Conservation (phyloP, 805 yeast genomes). For the Candida silvicultrix region DNA sequence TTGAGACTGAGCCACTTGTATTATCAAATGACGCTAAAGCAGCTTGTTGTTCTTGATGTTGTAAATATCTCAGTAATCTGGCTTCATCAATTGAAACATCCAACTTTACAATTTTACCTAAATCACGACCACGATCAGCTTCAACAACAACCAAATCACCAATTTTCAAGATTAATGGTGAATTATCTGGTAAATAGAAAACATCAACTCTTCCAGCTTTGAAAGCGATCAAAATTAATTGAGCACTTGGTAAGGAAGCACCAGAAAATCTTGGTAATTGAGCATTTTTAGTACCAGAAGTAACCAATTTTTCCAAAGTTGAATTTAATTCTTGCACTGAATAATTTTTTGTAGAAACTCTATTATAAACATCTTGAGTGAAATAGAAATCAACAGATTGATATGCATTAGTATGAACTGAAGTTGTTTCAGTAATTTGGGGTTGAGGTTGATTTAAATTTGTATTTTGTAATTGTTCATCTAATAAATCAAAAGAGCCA, state of each 20-base stretch:
- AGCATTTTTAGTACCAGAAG: not conserved
- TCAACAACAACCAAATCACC: constrained; percentile 73
- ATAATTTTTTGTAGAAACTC: constrained; percentile 15
- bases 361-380: constrained; percentile 16
- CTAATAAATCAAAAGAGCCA: not conserved
- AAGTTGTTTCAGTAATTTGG: constrained; percentile 13
- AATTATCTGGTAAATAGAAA: constrained; percentile 46
- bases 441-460: not conserved
- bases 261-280: constrained; percentile 3
- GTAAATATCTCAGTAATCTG: constrained; percentile 63
- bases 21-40: constrained; percentile 28
- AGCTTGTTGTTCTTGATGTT: constrained; percentile 65
- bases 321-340: constrained; percentile 8
- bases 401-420: constrained; percentile 12
- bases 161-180: constrained; percentile 33
- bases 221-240: constrained; percentile 62
- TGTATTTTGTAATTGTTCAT: not conserved
- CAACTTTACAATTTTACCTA: constrained; percentile 71
- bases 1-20: not conserved
- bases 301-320: not conserved
- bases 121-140: constrained; percentile 79
- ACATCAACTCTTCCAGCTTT: constrained; percentile 79
- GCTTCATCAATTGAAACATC: constrained; percentile 60
- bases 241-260: constrained; percentile 18
- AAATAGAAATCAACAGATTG: constrained; percentile 18